These are phyloP conservation scores for Handroanthus guayacan DNA, from an alignment of 257 asterid species.

Conservation along the genomic window DNA sequence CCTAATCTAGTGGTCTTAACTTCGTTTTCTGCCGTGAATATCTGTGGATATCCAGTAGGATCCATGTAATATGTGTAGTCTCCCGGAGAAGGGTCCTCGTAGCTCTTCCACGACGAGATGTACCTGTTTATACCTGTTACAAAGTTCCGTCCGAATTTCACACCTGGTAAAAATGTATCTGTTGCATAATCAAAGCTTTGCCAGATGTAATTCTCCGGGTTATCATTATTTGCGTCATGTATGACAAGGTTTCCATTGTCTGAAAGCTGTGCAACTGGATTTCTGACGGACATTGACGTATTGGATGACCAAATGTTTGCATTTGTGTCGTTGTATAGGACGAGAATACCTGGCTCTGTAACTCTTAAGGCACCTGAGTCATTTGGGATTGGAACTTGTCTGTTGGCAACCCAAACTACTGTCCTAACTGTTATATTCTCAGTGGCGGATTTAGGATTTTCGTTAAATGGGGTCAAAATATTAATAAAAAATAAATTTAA, in stretches of 20 bases:
- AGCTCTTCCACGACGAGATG: constrained; percentile 45
- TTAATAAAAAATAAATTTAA: too few relatives aligned
- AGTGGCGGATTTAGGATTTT: too few relatives aligned
- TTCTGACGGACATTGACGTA: constrained; percentile 28
- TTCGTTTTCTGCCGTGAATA: constrained; percentile 14
- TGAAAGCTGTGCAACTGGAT: constrained; percentile 43
- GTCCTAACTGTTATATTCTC: too few relatives aligned
- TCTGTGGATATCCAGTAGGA: constrained; percentile 37
- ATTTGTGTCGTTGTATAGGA: constrained; percentile 33
- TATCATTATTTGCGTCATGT: constrained; percentile 32
- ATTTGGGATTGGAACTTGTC: constrained; percentile 31
- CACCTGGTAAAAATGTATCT: constrained; percentile 38
- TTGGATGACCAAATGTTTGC: constrained; percentile 44
- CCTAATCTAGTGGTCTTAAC: constrained; percentile 24
- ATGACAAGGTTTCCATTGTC: constrained; percentile 51
- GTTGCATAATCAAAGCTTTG: constrained; percentile 55
- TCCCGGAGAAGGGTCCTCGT: constrained; percentile 48
- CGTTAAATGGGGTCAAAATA: too few relatives aligned
- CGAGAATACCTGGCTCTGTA: constrained; percentile 35
- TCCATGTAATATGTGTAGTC: constrained; percentile 30
- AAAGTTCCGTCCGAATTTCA: constrained; percentile 18
- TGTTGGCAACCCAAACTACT: not conserved
- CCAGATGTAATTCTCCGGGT: constrained; percentile 29
- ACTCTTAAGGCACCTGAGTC: constrained; percentile 38
- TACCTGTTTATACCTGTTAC: constrained; percentile 36